Conservation (phyloP, 352 stramenopile genomes). For the Blastocystis sp. region DNA sequence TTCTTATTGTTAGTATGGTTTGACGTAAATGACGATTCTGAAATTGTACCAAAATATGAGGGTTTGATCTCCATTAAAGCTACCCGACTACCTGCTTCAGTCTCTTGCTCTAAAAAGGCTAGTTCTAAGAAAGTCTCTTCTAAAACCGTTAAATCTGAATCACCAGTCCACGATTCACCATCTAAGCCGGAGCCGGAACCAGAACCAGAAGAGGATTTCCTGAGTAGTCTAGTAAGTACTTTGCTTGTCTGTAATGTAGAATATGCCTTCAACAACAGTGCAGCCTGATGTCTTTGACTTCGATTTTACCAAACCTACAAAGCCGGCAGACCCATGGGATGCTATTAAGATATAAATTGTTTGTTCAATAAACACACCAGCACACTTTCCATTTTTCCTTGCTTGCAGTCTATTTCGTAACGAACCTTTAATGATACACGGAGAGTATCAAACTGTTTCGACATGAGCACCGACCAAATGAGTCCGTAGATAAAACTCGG, state of each 20-base stretch:
- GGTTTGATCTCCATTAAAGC: constrained; percentile 63
- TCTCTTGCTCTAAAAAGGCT: not conserved
- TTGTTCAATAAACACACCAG: constrained; percentile 22
- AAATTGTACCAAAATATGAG: constrained; percentile 63
- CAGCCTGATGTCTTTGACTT: not conserved
- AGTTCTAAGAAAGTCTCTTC: not conserved
- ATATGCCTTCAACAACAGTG: not conserved
- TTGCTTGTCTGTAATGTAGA: not conserved
- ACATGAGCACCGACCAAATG: not conserved
- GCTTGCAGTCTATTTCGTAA: not conserved
- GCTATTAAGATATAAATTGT: not conserved
- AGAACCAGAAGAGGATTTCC: not conserved
- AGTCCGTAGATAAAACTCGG: constrained; percentile 40
- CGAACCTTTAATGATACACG: not conserved
- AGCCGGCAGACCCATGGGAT: constrained; percentile 24
- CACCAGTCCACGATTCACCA: not conserved
- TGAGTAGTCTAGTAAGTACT: not conserved
- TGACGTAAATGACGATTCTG: constrained; percentile 53
- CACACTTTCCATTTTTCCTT: constrained; percentile 58
- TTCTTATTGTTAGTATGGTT: constrained; percentile 63
- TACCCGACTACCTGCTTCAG: constrained; percentile 44
- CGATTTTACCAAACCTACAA: not conserved
- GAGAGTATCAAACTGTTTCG: not conserved
- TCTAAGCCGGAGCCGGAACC: not conserved
- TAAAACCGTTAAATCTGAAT: not conserved